Base-by-base conservation (phyloP, 2,329 filamentous ascomycete genomes). In the Pestalotiopsis fici region DNA sequence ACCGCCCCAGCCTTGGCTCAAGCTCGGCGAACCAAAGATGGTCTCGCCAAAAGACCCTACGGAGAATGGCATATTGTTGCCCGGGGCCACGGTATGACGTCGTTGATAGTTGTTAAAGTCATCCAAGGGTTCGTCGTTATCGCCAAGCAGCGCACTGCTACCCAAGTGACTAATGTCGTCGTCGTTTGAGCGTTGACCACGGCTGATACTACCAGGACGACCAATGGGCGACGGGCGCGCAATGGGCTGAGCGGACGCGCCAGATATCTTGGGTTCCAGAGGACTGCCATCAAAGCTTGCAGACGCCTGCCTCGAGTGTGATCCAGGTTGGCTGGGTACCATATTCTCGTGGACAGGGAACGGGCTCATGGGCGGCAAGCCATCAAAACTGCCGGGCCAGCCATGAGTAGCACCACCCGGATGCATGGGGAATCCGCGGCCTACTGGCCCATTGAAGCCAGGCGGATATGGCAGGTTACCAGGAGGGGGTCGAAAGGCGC, bases 141-240 rank as follows among this genome's bases (percentile, higher is more conserved):
- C 94, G 69, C 91, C 91, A 59, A 98, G 84, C 13, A 99, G 84
- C 13, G 95, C 96, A 73, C 94, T 95, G 79, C 95, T 98, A 13
- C 96, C 96, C 28, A 99, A 85, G 73, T 96, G 94, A 69, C 91
- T 91, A 65, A 93, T 82, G 61, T 93, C 88, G 28, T 68, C 73
- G 67, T 60, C 73, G 74, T 62, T 74, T 23, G 65, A n/a, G 4
- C 82, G 81, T 57, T 84, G 85, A 15, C 86, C 86, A 59, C 87
- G 85, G 18, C 85, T 86, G 27, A 88, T 88, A 77, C 94, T 97
- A 18, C 91, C 90, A 0, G 96, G 95, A 39, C 94, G 88, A 69
- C 95, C 93, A 70, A 98, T 98, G 0, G 95, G 95, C 27, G 93
- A 89, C 28, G 95, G 95, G 65, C 94, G 88, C 59, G 91, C 87